These are phyloP conservation scores for Volvox reticuliferus DNA, from an alignment of 139 green algal species.

Conservation along the genomic window DNA sequence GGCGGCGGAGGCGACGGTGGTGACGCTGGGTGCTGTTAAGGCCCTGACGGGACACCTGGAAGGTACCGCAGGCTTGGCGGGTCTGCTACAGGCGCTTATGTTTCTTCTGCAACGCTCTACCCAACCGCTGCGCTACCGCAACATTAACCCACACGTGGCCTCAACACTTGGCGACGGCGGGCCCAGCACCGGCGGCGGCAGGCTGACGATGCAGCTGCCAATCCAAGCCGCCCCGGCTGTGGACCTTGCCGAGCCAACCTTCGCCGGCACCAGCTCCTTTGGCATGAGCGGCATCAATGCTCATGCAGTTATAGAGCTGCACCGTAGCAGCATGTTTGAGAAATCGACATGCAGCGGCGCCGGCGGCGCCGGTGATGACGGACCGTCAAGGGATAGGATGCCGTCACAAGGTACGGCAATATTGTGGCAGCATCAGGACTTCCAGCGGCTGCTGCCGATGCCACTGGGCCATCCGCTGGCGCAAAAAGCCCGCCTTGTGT, in stretches of 20 bases:
- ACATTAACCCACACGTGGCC: constrained; percentile 83
- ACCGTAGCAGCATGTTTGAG: not conserved
- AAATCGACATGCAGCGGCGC: not conserved
- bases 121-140: constrained; percentile 73
- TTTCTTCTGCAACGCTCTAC: constrained; percentile 56
- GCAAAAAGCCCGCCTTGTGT: not conserved
- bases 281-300: constrained; percentile 92
- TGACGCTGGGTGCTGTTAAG: constrained; percentile 75
- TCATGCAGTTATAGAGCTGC: constrained; percentile 71
- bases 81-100: constrained; percentile 72
- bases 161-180: constrained; percentile 29
- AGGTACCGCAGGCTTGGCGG: constrained; percentile 83
- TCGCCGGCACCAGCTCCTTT: constrained; percentile 85
- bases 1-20: not conserved
- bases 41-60: constrained; percentile 80
- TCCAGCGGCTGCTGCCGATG: constrained; percentile 54
- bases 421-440: constrained; percentile 55
- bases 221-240: constrained; percentile 57
- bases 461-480: constrained; percentile 71
- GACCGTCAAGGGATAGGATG: too few species aligned
- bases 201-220: constrained; percentile 55
- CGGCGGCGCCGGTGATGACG: not conserved
- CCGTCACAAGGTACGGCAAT: too few species aligned
- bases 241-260: not conserved
- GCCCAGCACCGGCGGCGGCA: not conserved